Evolutionary conservation across 106 monocot genomes (phyloP).

Genomic region (Dactylorhiza incarnata): DNA sequence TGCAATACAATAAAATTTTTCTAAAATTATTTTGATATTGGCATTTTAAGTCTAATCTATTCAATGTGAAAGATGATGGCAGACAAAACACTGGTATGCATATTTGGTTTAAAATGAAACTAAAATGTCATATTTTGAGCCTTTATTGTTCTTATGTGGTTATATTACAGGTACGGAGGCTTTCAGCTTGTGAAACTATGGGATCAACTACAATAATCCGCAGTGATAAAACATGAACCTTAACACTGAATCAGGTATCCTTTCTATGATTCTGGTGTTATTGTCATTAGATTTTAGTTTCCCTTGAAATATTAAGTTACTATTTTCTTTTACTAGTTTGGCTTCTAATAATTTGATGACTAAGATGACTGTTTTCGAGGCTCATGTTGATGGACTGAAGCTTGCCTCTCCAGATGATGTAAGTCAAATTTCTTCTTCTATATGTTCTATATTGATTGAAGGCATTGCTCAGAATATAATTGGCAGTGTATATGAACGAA

Average conservation of each 20-base stretch:
- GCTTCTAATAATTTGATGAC: conserved; percentile 7
- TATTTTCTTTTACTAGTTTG: background rate
- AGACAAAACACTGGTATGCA: conserved; percentile 20
- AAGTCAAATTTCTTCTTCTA: conserved; percentile 25
- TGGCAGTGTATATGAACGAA: conserved; percentile 64
- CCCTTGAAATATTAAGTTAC: background rate
- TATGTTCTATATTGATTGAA: conserved; percentile 54
- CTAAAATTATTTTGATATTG: background rate
- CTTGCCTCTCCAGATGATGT: conserved; percentile 36
- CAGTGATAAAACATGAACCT: conserved; percentile 93
- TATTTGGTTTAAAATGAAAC: background rate
- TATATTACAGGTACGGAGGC: conserved; percentile 60
- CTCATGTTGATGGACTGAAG: conserved; percentile 61
- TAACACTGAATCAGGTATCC: conserved; percentile 81
- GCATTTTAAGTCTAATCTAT: conserved; percentile 15
- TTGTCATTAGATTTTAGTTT: background rate
- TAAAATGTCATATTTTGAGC: background rate
- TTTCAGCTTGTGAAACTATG: conserved; percentile 99
- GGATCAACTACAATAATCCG: conserved; percentile 96
- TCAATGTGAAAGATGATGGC: conserved; percentile 32
- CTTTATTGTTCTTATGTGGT: background rate
- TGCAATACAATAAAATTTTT: background rate
- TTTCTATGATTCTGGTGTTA: background rate
- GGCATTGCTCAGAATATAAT: conserved; percentile 91
- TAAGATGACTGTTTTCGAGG: conserved; percentile 92